phyloP scores from a whole-genome alignment of 495 filamentous ascomycete species.

The Podospora pseudopauciseta region DNA sequence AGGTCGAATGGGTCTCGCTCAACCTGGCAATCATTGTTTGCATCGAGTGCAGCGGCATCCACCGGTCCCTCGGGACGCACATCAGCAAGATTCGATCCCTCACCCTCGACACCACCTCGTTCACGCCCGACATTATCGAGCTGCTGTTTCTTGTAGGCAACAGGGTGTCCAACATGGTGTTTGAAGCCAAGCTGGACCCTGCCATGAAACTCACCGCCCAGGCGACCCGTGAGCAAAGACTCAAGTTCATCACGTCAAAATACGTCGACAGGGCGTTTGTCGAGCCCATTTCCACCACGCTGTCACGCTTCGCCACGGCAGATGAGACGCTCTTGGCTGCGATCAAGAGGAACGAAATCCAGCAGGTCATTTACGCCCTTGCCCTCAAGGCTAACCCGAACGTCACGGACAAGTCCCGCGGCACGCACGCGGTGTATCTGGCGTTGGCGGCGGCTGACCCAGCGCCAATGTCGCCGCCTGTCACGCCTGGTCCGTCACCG shows the following conservation, averaged over 20 bases:
- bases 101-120: slow-evolving; percentile 90
- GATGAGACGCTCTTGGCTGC: slow-evolving; percentile 91
- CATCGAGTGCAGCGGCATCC: slow-evolving; percentile 97
- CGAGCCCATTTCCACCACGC: slow-evolving; percentile 66
- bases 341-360: slow-evolving; percentile 91
- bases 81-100: slow-evolving; percentile 96
- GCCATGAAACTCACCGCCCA: slow-evolving; percentile 64
- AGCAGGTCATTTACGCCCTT: slow-evolving; percentile 85
- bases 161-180: slow-evolving; percentile 91
- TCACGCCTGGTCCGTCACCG: slow-evolving; percentile 17
- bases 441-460: slow-evolving; percentile 94
- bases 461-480: slow-evolving; percentile 57
- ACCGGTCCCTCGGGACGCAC: slow-evolving; percentile 93
- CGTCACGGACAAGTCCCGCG: slow-evolving; percentile 76
- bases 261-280: slow-evolving; percentile 85
- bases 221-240: slow-evolving; percentile 80
- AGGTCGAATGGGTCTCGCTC: slow-evolving; percentile 98
- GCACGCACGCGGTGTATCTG: slow-evolving; percentile 82
- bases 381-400: slow-evolving; percentile 87
- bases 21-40: slow-evolving; percentile 95
- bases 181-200: slow-evolving; percentile 81
- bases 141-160: slow-evolving; percentile 92
- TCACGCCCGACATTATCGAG: slow-evolving; percentile 93
- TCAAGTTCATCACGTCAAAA: slow-evolving; percentile 92
- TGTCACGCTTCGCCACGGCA: slow-evolving; percentile 72